Percentiles rank a stretch among this genome's conserved stretches.
Conservation (phyloP, 2,329 filamentous ascomycete species). For the Pestalotiopsis sp. region DNA sequence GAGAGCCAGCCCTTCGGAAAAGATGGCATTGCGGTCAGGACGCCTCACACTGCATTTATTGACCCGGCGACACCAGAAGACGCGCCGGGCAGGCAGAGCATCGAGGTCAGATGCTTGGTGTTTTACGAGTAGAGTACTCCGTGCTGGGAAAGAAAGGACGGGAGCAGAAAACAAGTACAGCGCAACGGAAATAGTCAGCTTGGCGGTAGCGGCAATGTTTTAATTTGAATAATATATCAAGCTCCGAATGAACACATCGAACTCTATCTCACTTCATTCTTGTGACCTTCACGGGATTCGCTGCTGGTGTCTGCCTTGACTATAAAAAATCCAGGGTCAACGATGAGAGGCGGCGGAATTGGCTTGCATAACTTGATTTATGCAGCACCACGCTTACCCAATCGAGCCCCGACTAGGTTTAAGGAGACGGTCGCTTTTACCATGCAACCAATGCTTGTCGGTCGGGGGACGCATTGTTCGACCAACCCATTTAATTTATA, state of each 20-base stretch:
- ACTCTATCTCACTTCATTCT: too few relatives aligned
- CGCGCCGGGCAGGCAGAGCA: slow-evolving; percentile 55
- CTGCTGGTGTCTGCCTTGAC: too few relatives aligned
- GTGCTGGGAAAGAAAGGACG: neutral
- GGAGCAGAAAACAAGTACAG: neutral
- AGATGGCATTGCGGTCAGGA: slow-evolving; percentile 46
- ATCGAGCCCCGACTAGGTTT: slow-evolving; percentile 2
- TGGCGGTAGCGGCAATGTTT: neutral
- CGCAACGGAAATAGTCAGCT: neutral
- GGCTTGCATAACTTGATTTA: neutral
- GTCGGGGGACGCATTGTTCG: neutral
- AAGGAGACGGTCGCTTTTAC: neutral
- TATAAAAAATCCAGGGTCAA: too few relatives aligned
- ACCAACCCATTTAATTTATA: neutral
- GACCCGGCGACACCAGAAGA: slow-evolving; percentile 56
- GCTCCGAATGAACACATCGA: too few relatives aligned
- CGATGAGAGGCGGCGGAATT: too few relatives aligned
- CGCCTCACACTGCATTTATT: slow-evolving; percentile 57
- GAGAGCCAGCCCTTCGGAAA: slow-evolving; percentile 36
- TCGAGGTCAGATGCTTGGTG: slow-evolving; percentile 65
- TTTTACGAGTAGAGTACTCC: slow-evolving; percentile 45
- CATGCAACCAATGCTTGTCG: neutral
- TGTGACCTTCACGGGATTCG: too few relatives aligned
- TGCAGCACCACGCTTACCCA: slow-evolving; percentile 1
- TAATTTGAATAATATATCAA: neutral